Base-by-base conservation (phyloP, 306 rosid species). In the Corylus avellana region DNA sequence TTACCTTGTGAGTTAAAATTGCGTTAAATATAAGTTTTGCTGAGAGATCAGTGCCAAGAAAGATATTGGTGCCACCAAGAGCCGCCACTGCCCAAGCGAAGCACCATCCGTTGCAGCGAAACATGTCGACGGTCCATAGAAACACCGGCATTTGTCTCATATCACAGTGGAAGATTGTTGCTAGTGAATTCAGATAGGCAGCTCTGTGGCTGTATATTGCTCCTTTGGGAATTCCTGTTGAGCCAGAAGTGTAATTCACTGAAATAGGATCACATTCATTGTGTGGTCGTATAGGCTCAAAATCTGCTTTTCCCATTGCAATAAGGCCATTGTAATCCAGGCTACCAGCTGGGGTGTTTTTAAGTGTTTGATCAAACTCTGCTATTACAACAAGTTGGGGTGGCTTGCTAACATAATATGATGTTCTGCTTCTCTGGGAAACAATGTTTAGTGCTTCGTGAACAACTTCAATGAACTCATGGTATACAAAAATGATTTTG, bases 101-200 rank as follows among this genome's bases (percentile, higher is more conserved):
- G 74, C 98, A 92, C 98, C 98, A 94, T 0, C 98, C 98, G 1
- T 89, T 92, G 85, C 98, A 94, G 46, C 97, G 88, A 77, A 94
- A 94, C 98, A 94, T 94, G 85, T 94, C 98, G 7, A 94, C 97
- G 5, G 97, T 94, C 98, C 98, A 94, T 18, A 94, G 73, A 63
- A 94, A 94, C 75, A 94, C 92, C 0, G 92, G 61, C 86, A 25
- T 71, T 53, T 48, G 76, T 48, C 84, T 74, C 87, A 90, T 75
- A 22, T 76, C 62, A 12, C 78, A 72, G 47, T 91, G 92, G 47
- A 85, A 27, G 57, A 90, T 90, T 16, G 78, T 46, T 2, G 88
- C 94, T 17, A 91, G 3, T 14, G 98, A 92, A 77, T 94, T 92
- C 2, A 91, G 89, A 80, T 88, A 92, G 3, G 89, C 78, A 0